phyloP scores from a whole-genome alignment of 2,329 filamentous ascomycete species.

The Domatiomyces globalis region DNA sequence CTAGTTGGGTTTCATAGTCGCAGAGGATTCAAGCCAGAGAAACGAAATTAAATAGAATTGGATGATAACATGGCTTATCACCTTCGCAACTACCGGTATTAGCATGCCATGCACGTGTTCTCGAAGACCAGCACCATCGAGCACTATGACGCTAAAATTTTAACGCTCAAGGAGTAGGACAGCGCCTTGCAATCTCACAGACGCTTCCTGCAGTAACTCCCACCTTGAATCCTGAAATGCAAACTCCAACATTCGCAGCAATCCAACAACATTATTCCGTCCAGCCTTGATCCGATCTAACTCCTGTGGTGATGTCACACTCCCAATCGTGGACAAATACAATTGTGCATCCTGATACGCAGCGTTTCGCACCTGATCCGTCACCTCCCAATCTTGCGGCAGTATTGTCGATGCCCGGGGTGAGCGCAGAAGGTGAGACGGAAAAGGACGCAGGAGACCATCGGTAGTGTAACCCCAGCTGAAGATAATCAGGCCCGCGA shows the following conservation, averaged over 20 bases:
- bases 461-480: slow-evolving; percentile 83
- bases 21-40: too few species aligned
- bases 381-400: background rate
- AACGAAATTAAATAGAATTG: too few species aligned
- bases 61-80: too few species aligned
- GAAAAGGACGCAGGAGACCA: slow-evolving; percentile 47
- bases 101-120: too few species aligned
- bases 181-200: slow-evolving; percentile 64
- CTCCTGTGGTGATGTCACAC: slow-evolving; percentile 61
- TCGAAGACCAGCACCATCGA: background rate
- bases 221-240: slow-evolving; percentile 72
- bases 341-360: slow-evolving; percentile 51
- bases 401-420: background rate
- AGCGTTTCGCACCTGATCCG: background rate
- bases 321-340: slow-evolving; percentile 60
- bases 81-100: too few species aligned
- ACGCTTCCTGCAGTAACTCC: slow-evolving; percentile 82
- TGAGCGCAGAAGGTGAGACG: slow-evolving; percentile 18
- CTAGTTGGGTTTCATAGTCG: too few species aligned
- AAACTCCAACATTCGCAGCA: slow-evolving; percentile 66
- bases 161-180: slow-evolving; percentile 30
- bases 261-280: slow-evolving; percentile 66
- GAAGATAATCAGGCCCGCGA: slow-evolving; percentile 83
- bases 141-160: background rate
- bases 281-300: slow-evolving; percentile 53